Conservation (phyloP, 305 asterid genomes). For the Rubia balearica region DNA sequence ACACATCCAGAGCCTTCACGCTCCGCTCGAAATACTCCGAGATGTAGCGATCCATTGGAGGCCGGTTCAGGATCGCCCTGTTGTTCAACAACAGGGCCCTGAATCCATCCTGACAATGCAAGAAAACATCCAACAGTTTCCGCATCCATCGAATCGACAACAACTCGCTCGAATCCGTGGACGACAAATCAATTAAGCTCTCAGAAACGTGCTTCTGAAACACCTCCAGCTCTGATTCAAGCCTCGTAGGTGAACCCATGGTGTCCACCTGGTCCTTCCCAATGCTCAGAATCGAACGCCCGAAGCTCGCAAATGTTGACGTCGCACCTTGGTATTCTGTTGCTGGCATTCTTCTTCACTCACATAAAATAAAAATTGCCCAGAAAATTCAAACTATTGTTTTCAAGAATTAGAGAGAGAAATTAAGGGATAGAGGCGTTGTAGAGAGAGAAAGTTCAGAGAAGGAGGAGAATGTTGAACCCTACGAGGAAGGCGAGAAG, state of each 20-base stretch:
- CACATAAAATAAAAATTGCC: neutral
- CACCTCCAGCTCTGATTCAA: conserved; percentile 46
- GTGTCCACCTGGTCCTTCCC: conserved; percentile 79
- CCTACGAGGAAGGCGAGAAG: conserved; percentile 19
- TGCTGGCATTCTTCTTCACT: conserved; percentile 56
- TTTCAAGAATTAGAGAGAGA: neutral
- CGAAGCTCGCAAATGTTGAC: conserved; percentile 42
- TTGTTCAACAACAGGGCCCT: conserved; percentile 44
- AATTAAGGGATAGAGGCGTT: conserved; percentile 8
- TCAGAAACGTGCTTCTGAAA: conserved; percentile 63
- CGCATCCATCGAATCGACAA: conserved; percentile 70
- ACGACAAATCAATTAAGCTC: conserved; percentile 40
- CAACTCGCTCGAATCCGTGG: conserved; percentile 37
- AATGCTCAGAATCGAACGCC: conserved; percentile 54
- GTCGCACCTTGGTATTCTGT: conserved; percentile 61
- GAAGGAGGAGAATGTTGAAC: conserved; percentile 22
- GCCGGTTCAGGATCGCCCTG: conserved; percentile 24
- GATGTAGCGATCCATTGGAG: conserved; percentile 55
- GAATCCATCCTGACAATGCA: conserved; percentile 72
- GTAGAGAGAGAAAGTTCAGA: conserved; percentile 13
- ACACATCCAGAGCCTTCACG: conserved; percentile 74
- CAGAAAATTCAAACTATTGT: neutral
- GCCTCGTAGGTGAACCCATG: conserved; percentile 51
- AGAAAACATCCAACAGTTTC: conserved; percentile 63
- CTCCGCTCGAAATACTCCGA: conserved; percentile 70